Percentiles rank a stretch among this genome's conserved stretches.
Evolutionary conservation across 257 asterid genomes (phyloP).

Genomic region (Plantago ovata): DNA sequence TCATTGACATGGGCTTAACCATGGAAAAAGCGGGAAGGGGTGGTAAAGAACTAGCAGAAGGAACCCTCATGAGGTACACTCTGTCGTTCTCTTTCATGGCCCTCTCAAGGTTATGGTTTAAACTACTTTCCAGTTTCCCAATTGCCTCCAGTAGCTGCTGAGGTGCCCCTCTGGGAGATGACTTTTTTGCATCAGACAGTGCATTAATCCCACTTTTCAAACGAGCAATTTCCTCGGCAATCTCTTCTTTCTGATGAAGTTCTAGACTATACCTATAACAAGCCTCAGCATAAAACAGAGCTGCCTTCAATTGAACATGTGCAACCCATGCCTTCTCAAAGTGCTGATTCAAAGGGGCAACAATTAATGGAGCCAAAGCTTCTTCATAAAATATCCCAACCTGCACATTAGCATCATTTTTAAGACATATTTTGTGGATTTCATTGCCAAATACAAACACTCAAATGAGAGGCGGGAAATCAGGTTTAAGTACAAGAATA

Average conservation of each 20-base stretch:
- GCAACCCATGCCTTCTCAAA: constrained; percentile 88
- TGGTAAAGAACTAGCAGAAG: constrained; percentile 69
- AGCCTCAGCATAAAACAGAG: constrained; percentile 93
- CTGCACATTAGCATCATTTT: constrained; percentile 37
- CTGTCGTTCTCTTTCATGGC: constrained; percentile 95
- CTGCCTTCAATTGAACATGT: constrained; percentile 91
- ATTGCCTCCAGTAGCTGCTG: constrained; percentile 85
- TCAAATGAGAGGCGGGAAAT: constrained; percentile 1
- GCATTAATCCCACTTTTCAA: constrained; percentile 74
- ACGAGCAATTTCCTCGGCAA: constrained; percentile 96
- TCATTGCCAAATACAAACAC: constrained; percentile 15
- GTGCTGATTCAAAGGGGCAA: constrained; percentile 81
- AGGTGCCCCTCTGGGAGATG: constrained; percentile 78
- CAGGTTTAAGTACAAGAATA: background rate
- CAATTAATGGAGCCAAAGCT: constrained; percentile 70
- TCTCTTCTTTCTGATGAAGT: constrained; percentile 93
- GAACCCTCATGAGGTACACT: constrained; percentile 94
- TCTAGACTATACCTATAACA: constrained; percentile 86
- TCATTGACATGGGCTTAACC: constrained; percentile 94
- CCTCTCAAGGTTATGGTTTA: constrained; percentile 74
- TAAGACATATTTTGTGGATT: background rate
- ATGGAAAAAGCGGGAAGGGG: constrained; percentile 87
- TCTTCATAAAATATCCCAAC: constrained; percentile 90
- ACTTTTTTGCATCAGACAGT: constrained; percentile 69
- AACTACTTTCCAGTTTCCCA: constrained; percentile 62